Evolutionary conservation across 2,329 filamentous ascomycete genomes (phyloP), one percentile per base, ranked within the genome.

Genomic region (Arachnopeziza araneosa): DNA sequence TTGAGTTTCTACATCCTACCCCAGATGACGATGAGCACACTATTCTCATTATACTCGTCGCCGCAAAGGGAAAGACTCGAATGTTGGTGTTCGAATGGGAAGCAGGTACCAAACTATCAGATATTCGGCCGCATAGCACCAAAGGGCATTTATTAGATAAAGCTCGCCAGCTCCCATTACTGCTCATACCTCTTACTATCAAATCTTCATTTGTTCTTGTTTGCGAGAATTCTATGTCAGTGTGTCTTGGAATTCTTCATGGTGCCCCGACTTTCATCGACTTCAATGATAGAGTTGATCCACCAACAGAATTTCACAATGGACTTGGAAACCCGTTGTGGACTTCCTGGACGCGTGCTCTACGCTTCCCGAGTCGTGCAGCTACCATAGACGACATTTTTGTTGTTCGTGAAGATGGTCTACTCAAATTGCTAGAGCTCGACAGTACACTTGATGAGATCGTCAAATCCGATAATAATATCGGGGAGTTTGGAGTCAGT

Each of bases 351-450:
- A 85, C 91, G 26, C 84, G 90, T 61, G 89, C 92, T 1, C 82
- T 85, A 61, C 86, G 93, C 8, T 81, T 55, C 7, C 58, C 85
- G 24, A 81, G 81, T 61, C 88, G 87, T 65, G 82, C 83, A 56
- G 77, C 82, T 57, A 80, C 78, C 21, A 85, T 86, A 44, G 95
- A 98, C 69, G 85, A 88, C 61, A 85, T 98, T 54, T 96, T 95
- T 70, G 77, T 99, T 19, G 90, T 89, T 12, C 85, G 93, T 58
- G 93, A 98, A 75, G 93, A 98, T 70, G 95, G 95, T 2, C 78
- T 87, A 54, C 81, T 97, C 10, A 83, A 87, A 57, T 90, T 88
- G 64, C 75, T 93, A 4, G 86, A 91, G 65, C 84, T 91, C 60
- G 82, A 83, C 51, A 80, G 80, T 32, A 72, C 77, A 54, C 74